Percentiles rank a stretch among this genome's conserved stretches.
These are phyloP conservation scores for Schwanniomyces polymorphus DNA, from an alignment of 805 yeast species.

Conservation along the genomic window DNA sequence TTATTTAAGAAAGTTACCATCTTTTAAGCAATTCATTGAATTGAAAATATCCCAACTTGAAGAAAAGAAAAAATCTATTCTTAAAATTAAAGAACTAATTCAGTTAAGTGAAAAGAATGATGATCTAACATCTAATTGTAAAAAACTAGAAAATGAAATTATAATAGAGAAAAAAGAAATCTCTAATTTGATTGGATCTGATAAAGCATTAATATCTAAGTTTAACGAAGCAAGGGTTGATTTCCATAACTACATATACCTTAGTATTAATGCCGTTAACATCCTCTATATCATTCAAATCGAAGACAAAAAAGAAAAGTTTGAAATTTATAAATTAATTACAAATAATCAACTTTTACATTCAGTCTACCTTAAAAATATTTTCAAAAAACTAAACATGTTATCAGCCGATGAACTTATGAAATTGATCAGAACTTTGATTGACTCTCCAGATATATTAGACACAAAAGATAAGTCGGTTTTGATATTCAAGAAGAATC, in stretches of 20 bases:
- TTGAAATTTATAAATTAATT: conserved; percentile 31
- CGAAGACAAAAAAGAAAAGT: conserved; percentile 16
- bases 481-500: background rate
- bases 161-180: conserved; percentile 6
- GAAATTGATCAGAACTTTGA: background rate
- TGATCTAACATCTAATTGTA: background rate
- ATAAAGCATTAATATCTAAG: conserved; percentile 11
- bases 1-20: conserved; percentile 31
- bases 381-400: conserved; percentile 13
- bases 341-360: conserved; percentile 26
- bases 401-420: conserved; percentile 2
- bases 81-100: background rate
- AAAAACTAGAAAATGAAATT: background rate
- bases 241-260: conserved; percentile 23
- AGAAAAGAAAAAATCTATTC: background rate
- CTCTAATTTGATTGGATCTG: conserved; percentile 13
- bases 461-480: background rate
- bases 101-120: background rate
- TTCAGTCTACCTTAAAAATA: conserved; percentile 21
- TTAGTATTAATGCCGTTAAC: conserved; percentile 25
- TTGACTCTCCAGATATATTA: background rate
- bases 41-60: conserved; percentile 9
- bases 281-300: conserved; percentile 19
- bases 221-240: conserved; percentile 14
- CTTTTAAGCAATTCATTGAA: conserved; percentile 38